phyloP scores from a whole-genome alignment of 306 rosid genomes.

The Carpinus fangiana region DNA sequence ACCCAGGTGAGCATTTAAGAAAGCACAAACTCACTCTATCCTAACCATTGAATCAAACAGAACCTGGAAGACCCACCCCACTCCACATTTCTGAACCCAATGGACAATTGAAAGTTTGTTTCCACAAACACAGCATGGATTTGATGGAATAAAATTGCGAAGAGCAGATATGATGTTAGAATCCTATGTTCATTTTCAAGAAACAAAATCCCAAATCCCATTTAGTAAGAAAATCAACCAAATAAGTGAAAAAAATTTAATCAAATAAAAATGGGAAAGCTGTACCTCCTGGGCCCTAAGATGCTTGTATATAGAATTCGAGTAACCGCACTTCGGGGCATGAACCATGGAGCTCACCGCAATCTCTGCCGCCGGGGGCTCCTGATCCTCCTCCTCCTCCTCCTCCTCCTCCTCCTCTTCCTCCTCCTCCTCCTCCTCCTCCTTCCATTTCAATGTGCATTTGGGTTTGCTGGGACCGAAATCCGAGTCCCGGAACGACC shows the following conservation, averaged over 20 bases:
- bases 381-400: neutral
- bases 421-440: neutral
- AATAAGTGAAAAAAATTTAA: neutral
- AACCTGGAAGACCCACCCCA: too few species aligned
- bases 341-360: constrained; percentile 17
- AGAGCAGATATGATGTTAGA: neutral
- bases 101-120: too few species aligned
- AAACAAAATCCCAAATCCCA: neutral
- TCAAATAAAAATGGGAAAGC: neutral
- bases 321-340: constrained; percentile 6
- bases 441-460: neutral
- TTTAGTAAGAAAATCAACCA: neutral
- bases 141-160: neutral
- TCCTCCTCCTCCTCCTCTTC: neutral
- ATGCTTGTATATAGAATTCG: constrained; percentile 20
- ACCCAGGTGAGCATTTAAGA: neutral
- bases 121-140: too few species aligned
- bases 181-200: neutral
- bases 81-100: too few species aligned
- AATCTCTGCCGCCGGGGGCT: neutral
- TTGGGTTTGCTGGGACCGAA: constrained; percentile 1
- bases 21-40: neutral
- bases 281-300: constrained; percentile 33
- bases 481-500: constrained; percentile 13
- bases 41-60: neutral